A percentile compares a stretch with the other conserved stretches of the same genome.
Evolutionary conservation across 2,329 filamentous ascomycete genomes (phyloP).

Genomic region (Fusarium sp.): DNA sequence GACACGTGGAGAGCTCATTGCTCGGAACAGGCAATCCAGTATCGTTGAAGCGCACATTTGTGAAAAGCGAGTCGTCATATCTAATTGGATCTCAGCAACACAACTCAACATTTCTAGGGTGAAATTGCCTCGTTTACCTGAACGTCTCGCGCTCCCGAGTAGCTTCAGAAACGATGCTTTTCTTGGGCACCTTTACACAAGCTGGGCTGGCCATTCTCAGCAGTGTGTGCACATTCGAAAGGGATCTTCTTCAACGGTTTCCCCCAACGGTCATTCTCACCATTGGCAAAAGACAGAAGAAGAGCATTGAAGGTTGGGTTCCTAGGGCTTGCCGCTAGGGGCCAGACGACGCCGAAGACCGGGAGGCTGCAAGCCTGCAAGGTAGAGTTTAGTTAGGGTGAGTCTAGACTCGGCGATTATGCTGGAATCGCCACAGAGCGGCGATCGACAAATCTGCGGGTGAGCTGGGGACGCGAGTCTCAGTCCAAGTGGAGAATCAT

Average conservation of each 20-base stretch:
- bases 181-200: slow-evolving; percentile 9
- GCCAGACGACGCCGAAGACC: slow-evolving; percentile 11
- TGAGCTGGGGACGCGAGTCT: not conserved
- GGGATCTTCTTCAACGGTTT: not conserved
- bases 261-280: not conserved
- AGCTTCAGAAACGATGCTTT: slow-evolving; percentile 36
- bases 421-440: not conserved
- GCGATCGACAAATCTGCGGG: not conserved
- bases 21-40: slow-evolving; percentile 34
- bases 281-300: not conserved
- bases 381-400: not conserved
- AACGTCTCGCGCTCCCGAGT: slow-evolving; percentile 46
- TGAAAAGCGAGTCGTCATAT: slow-evolving; percentile 19
- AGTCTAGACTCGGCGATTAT: slow-evolving; percentile 23
- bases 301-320: not conserved
- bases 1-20: slow-evolving; percentile 41
- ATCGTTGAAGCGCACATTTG: slow-evolving; percentile 38
- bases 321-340: not conserved
- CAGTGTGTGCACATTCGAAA: not conserved
- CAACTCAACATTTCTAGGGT: not conserved
- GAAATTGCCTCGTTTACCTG: slow-evolving; percentile 32
- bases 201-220: slow-evolving; percentile 2
- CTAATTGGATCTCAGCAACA: not conserved
- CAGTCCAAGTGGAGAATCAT: slow-evolving; percentile 1
- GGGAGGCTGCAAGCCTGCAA: not conserved